Percentiles rank a stretch among this genome's conserved stretches.
Evolutionary conservation across 225 moss, liverwort and hornwort species (phyloP).

Genomic region (Climacium dendroides): DNA sequence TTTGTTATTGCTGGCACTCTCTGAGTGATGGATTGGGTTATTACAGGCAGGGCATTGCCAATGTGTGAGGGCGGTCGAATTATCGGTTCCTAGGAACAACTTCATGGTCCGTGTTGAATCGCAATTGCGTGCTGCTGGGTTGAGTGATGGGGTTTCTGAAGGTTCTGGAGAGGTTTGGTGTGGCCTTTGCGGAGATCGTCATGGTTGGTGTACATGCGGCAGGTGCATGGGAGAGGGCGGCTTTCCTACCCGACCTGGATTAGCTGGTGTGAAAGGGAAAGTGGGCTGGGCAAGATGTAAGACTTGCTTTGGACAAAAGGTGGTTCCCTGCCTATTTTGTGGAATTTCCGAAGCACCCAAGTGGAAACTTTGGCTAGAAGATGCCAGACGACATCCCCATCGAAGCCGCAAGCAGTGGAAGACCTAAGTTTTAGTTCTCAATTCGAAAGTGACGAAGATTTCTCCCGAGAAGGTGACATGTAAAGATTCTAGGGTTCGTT

Average conservation of each 20-base stretch:
- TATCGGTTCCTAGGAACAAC: neutral
- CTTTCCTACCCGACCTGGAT: conserved; percentile 62
- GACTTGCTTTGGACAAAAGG: conserved; percentile 40
- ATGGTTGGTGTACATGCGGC: conserved; percentile 61
- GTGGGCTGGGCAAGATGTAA: conserved; percentile 75
- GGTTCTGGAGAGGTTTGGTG: conserved; percentile 31
- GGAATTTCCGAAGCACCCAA: conserved; percentile 7
- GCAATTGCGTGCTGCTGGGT: neutral
- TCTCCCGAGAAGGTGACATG: neutral
- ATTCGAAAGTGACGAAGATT: neutral
- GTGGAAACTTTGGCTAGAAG: conserved; percentile 26
- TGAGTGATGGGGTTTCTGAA: neutral
- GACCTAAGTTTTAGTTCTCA: neutral
- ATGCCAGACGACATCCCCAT: conserved; percentile 9
- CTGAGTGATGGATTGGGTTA: neutral
- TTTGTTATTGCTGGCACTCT: neutral
- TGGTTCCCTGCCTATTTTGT: conserved; percentile 53
- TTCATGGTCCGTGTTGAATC: neutral
- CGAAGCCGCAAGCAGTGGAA: neutral
- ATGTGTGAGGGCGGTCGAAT: neutral
- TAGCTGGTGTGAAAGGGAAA: conserved; percentile 54
- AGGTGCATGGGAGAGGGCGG: conserved; percentile 63
- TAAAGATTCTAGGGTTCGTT: neutral
- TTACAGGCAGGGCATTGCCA: neutral
- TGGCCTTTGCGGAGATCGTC: conserved; percentile 51